Base-by-base conservation (phyloP, 2,329 filamentous ascomycete species). In the Fusarium annulatum region DNA sequence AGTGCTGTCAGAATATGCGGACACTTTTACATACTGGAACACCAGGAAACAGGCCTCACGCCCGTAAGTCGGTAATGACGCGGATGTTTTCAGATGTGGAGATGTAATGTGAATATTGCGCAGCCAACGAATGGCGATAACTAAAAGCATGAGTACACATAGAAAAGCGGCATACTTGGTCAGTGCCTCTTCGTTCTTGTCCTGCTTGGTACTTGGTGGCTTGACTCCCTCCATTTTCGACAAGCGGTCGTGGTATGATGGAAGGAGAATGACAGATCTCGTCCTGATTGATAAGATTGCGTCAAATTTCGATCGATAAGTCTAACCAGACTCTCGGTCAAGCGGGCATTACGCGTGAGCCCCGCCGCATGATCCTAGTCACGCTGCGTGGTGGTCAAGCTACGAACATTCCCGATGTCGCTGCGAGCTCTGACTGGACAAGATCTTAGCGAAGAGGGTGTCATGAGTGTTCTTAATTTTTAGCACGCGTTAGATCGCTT, bases 141-240 rank as follows among this genome's bases (percentile, higher is more conserved):
- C 33, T 19, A n/a, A 52, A 15, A 28, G 2, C 10, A 61, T 61
- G 18, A 64, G 26, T 2, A 33, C 33, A 23, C 55, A 60, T 0
- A 64, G 26, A n/a, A 64, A 60, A 15, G 56, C 56, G 21, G 55
- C 56, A 26, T 64, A 64, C 8, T 51, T 64, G 7, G 21, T 46
- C 14, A 64, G 18, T 26, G 61, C 39, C 36, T 61, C 45, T 43
- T 64, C 46, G 42, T 64, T 64, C 19, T 61, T 64, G 5, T 11
- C 23, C 21, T 64, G 61, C 26, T 61, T 64, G 7, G 36, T n/a
- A 12, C 23, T 45, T 34, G 55, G 39, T 18, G 56, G 61, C 39
- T 26, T 61, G 7, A 12, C 4, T 1, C 14, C 28, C 2, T 60
- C 30, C 53, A 64, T 64, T 30, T 46, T 46, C 18, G 38, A 3